Evolutionary conservation across 1,284 basidiomycete species (phyloP).

Genomic region (Ustilago trichophora): DNA sequence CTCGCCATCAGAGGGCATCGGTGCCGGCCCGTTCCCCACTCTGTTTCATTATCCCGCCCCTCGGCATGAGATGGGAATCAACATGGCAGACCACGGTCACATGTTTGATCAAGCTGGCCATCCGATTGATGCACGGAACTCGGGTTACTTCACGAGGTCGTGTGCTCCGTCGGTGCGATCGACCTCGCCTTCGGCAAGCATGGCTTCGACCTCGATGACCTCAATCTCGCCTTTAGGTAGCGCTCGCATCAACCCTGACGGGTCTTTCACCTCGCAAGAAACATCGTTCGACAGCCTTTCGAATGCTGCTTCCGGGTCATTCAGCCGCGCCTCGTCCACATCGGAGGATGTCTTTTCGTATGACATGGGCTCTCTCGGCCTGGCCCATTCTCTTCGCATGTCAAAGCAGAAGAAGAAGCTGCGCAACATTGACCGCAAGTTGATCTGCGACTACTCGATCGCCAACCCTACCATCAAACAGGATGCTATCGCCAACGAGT

Average conservation of each 20-base stretch:
- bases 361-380: slow-evolving; percentile 22
- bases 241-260: slow-evolving; percentile 33
- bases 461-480: slow-evolving; percentile 40
- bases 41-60: slow-evolving; percentile 10
- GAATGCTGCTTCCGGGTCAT: slow-evolving; percentile 32
- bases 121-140: neutral
- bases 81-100: slow-evolving; percentile 10
- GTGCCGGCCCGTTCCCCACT: slow-evolving; percentile 1
- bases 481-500: slow-evolving; percentile 68
- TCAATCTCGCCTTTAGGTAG: slow-evolving; percentile 44
- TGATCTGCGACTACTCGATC: slow-evolving; percentile 40
- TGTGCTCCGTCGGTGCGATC: slow-evolving; percentile 29
- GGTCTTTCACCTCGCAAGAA: slow-evolving; percentile 46
- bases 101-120: slow-evolving; percentile 11
- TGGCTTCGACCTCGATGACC: slow-evolving; percentile 45
- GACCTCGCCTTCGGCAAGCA: slow-evolving; percentile 37
- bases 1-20: slow-evolving; percentile 29
- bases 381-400: slow-evolving; percentile 31
- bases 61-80: slow-evolving; percentile 12
- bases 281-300: slow-evolving; percentile 45
- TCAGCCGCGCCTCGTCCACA: slow-evolving; percentile 40
- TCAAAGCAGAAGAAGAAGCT: slow-evolving; percentile 49
- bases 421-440: slow-evolving; percentile 45
- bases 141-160: slow-evolving; percentile 6
- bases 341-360: slow-evolving; percentile 29